Evolutionary conservation across 2,329 filamentous ascomycete species (phyloP), one percentile per base, ranked within the genome.

Genomic region (Fusarium nurragi): DNA sequence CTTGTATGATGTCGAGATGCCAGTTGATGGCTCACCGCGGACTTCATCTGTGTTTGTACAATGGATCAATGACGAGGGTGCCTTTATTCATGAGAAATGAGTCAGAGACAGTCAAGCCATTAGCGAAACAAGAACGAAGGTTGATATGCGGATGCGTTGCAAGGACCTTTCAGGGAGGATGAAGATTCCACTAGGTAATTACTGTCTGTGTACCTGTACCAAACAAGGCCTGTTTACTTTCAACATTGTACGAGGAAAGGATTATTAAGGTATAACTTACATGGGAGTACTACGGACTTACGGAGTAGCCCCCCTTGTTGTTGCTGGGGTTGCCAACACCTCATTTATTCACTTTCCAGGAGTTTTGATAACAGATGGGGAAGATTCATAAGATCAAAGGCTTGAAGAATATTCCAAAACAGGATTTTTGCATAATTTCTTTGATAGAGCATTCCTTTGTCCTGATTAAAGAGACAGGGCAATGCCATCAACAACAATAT

Each of bases 261-360:
- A 63, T 63, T 21, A 37, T 54, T 64, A 64, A 38, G 52, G 54
- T 48, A 32, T 53, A n/a, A 30, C 13, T 30, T 30, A 30, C 26
- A 30, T 22, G 16, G 10, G 18, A 26, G 14, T n/a, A n/a, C n/a
- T n/a, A n/a, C n/a, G n/a, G n/a, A n/a, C n/a, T n/a, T n/a, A n/a
- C n/a, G n/a, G n/a, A n/a, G n/a, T n/a, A n/a, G n/a, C 12, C 18
- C 22, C 54, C 44, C 32, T n/a, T 36, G 12, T 22, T 26, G 14
- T 51, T 54, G 13, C 52, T 25, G 41, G 58, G 49, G 23, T 19
- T 36, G 22, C 21, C 13, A 16, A 41, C 14, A 23, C 49, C 43
- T 52, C 45, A 47, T 53, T 67, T 28, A 50, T 51, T 52, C 44
- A 26, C 25, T 52, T 61, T 60, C 50, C 21, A 47, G 37, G 19